Conservation (phyloP, 164 flowering plant genomes). For the Echeveria elegans region DNA sequence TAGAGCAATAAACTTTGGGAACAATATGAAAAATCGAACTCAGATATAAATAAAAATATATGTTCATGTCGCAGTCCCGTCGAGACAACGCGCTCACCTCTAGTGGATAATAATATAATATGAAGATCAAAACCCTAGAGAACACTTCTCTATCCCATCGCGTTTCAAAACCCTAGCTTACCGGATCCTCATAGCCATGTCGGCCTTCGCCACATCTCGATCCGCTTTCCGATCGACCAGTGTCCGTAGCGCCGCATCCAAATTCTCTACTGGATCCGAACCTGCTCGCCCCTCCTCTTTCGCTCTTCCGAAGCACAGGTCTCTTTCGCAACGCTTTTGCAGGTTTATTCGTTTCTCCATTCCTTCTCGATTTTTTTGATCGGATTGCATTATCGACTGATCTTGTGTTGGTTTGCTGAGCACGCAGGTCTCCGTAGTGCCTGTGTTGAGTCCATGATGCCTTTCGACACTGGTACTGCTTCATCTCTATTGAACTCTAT, state of each 20-base stretch:
- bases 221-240: conserved; percentile 43
- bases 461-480: conserved; percentile 80
- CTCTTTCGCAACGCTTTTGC: conserved; percentile 26
- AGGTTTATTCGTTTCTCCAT: conserved; percentile 3
- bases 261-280: conserved; percentile 23
- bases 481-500: conserved; percentile 72
- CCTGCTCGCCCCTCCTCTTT: conserved; percentile 29
- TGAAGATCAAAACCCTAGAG: background rate
- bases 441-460: conserved; percentile 59
- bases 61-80: no score
- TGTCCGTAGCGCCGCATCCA: conserved; percentile 27
- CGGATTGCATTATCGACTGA: background rate
- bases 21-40: no score
- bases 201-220: conserved; percentile 28
- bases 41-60: no score
- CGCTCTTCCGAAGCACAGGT: conserved; percentile 33
- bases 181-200: background rate
- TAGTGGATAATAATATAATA: no score
- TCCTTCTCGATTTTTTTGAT: background rate
- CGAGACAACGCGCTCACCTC: no score
- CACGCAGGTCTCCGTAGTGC: conserved; percentile 50
- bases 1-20: no score
- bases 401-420: background rate
- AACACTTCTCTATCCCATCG: background rate
- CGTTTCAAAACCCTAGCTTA: background rate